phyloP scores from a whole-genome alignment of 139 green algal species.

The Zygnema circumcarinatum region DNA sequence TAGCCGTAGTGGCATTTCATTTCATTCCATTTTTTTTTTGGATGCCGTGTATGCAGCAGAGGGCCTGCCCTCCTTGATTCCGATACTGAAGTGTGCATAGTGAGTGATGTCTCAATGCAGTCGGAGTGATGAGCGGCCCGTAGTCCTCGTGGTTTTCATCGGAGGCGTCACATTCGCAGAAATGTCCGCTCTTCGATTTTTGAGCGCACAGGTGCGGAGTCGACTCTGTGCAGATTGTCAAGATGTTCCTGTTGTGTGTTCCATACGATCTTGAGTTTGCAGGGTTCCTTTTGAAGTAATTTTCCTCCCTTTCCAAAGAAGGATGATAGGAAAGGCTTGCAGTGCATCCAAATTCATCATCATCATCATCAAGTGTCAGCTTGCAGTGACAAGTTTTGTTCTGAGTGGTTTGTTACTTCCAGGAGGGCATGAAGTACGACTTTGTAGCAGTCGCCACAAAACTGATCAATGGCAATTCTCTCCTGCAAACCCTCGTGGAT shows the following conservation, averaged over 20 bases:
- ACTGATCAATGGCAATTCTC: slow-evolving; percentile 77
- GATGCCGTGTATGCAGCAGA: too few relatives aligned
- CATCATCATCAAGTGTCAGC: too few relatives aligned
- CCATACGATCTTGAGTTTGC: too few relatives aligned
- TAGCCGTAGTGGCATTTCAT: neutral
- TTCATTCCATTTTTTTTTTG: neutral
- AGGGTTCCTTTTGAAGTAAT: too few relatives aligned
- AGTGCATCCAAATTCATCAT: too few relatives aligned
- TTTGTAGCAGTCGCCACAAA: slow-evolving; percentile 85
- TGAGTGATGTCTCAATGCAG: too few relatives aligned
- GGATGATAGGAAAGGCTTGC: too few relatives aligned
- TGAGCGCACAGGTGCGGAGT: slow-evolving; percentile 62
- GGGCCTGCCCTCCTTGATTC: neutral
- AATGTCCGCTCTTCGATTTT: slow-evolving; percentile 83
- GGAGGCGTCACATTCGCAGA: slow-evolving; percentile 88
- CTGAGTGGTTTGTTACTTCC: slow-evolving; percentile 22
- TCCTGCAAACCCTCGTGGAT: slow-evolving; percentile 67
- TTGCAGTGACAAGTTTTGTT: too few relatives aligned
- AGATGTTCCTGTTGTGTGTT: neutral
- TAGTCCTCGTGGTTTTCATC: slow-evolving; percentile 82
- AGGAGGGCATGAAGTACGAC: slow-evolving; percentile 59
- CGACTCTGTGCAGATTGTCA: neutral
- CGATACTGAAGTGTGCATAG: neutral
- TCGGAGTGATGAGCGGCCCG: neutral
- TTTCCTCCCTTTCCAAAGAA: too few relatives aligned